phyloP scores from a whole-genome alignment of 352 stramenopile genomes.

The Globisporangium sylvaticum region DNA sequence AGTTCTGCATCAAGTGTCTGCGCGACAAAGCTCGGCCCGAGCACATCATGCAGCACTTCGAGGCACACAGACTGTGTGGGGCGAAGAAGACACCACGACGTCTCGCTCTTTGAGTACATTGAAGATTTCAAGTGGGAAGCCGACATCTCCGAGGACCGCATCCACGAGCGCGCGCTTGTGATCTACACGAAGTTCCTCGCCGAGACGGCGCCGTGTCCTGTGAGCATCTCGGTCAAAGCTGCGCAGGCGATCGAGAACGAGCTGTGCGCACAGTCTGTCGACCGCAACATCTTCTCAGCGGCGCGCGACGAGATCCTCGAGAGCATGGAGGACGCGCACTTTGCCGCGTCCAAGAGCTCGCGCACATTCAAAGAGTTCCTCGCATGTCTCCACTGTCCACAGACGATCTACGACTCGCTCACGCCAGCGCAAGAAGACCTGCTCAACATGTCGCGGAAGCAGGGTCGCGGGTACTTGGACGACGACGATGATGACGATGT shows the following conservation, averaged over 20 bases:
- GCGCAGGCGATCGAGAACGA: constrained; percentile 41
- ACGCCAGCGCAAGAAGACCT: constrained; percentile 29
- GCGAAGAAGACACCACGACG: constrained; percentile 39
- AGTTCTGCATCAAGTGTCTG: constrained; percentile 71
- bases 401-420: constrained; percentile 35
- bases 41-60: constrained; percentile 72
- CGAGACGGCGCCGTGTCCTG: constrained; percentile 26
- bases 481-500: constrained; percentile 14
- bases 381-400: constrained; percentile 35
- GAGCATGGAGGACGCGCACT: constrained; percentile 46
- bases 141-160: constrained; percentile 42
- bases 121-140: constrained; percentile 64
- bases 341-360: constrained; percentile 44
- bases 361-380: constrained; percentile 48
- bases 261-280: constrained; percentile 33
- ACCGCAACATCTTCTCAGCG: constrained; percentile 35
- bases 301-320: constrained; percentile 46
- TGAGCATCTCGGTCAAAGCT: constrained; percentile 24
- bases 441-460: constrained; percentile 36
- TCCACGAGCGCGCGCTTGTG: constrained; percentile 48
- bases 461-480: constrained; percentile 8
- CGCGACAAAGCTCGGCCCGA: constrained; percentile 38
- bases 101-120: constrained; percentile 59
- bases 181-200: constrained; percentile 60
- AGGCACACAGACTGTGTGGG: constrained; percentile 50